phyloP scores from a whole-genome alignment of 2,329 filamentous ascomycete species.

The Trichoderma gracile region DNA sequence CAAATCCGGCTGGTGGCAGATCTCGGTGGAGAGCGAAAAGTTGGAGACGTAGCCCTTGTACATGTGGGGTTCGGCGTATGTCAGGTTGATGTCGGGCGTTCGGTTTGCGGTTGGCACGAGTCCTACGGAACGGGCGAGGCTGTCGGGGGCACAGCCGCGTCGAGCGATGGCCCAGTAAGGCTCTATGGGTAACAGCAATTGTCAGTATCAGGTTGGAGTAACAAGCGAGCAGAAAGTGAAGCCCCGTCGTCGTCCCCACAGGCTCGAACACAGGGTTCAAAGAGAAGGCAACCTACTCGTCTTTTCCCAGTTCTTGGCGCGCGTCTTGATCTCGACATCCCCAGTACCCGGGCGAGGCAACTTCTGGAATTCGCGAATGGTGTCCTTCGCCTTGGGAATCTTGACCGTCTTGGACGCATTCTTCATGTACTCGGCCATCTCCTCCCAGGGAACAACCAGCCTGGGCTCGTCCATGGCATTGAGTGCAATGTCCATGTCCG shows the following conservation, averaged over 20 bases:
- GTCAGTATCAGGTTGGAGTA: background rate
- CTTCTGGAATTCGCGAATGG: constrained; percentile 47
- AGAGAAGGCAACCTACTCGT: constrained; percentile 34
- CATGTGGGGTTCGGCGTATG: constrained; percentile 51
- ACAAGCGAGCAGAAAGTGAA: background rate
- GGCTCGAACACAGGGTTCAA: background rate
- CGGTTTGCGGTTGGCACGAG: constrained; percentile 47
- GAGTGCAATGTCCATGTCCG: constrained; percentile 67
- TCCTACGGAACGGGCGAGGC: constrained; percentile 55
- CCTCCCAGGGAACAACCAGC: constrained; percentile 63
- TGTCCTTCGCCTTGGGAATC: constrained; percentile 47
- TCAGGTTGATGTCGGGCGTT: constrained; percentile 48
- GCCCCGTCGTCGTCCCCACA: background rate
- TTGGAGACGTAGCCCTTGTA: constrained; percentile 62
- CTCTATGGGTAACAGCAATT: constrained; percentile 37
- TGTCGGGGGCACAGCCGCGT: constrained; percentile 63
- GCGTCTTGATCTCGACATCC: constrained; percentile 39
- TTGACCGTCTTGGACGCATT: constrained; percentile 51
- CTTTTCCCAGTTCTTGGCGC: constrained; percentile 52
- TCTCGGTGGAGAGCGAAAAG: constrained; percentile 59
- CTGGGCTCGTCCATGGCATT: constrained; percentile 69
- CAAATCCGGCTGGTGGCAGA: constrained; percentile 67
- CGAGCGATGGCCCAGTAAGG: constrained; percentile 60
- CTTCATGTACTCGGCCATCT: constrained; percentile 56
- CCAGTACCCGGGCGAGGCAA: constrained; percentile 44